phyloP scores from a whole-genome alignment of 1,284 basidiomycete species.

The Hypsizygus ulmarius region DNA sequence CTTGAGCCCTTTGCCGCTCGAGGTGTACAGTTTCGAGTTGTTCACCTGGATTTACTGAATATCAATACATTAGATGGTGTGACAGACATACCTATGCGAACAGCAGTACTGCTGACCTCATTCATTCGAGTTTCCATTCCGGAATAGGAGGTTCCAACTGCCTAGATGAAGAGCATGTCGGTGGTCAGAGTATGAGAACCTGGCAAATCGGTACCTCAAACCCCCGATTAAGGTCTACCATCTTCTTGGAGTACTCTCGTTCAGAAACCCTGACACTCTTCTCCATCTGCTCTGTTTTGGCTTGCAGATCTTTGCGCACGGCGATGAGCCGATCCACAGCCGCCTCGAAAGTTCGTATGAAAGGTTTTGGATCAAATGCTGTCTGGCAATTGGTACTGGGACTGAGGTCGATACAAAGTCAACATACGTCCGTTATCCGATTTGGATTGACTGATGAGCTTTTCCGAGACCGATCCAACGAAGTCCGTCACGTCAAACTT shows the following conservation, averaged over 20 bases:
- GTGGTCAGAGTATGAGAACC: neutral
- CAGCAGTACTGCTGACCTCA: constrained; percentile 91
- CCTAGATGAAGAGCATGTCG: constrained; percentile 40
- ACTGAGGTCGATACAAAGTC: neutral
- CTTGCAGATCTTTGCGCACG: constrained; percentile 84
- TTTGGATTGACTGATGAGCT: constrained; percentile 81
- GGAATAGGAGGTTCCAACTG: constrained; percentile 79
- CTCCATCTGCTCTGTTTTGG: constrained; percentile 88
- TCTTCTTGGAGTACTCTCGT: constrained; percentile 91
- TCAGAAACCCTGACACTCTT: constrained; percentile 89
- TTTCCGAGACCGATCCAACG: constrained; percentile 81
- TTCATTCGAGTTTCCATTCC: constrained; percentile 88
- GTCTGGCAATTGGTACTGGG: constrained; percentile 9
- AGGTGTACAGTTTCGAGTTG: constrained; percentile 95
- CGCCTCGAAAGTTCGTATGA: constrained; percentile 88
- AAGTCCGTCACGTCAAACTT: constrained; percentile 94
- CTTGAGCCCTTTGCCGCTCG: constrained; percentile 89
- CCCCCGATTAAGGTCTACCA: constrained; percentile 87
- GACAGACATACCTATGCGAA: constrained; percentile 76
- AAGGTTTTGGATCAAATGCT: constrained; percentile 95
- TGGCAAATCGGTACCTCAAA: constrained; percentile 69
- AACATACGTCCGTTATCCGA: constrained; percentile 78
- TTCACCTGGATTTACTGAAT: constrained; percentile 61
- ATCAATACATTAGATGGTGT: neutral
- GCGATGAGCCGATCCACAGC: constrained; percentile 86